Conservation (phyloP, 176 grass and related monocot genomes). For the Sorghum bicolor region Sorghum_bicolor_NCBIv3 NC_012874.2:4024001-4024500, state of each 20-base stretch:
- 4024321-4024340: not conserved
- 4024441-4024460: slow-evolving; percentile 9
- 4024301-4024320: not conserved
- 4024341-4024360: not conserved
- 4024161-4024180: slow-evolving; percentile 33
- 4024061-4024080: not conserved
- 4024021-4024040: slow-evolving; percentile 35
- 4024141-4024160: slow-evolving; percentile 44
- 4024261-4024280: not conserved
- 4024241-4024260: slow-evolving; percentile 13
- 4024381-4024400: not conserved
- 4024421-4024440: not conserved
- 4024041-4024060: not conserved
- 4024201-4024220: slow-evolving; percentile 49
- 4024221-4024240: slow-evolving; percentile 30
- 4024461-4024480: not conserved
- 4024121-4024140: not conserved
- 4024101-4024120: not conserved
- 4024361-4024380: too few species aligned
- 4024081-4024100: not conserved
- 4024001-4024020: slow-evolving; percentile 24
- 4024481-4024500: not conserved
- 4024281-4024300: not conserved
- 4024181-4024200: slow-evolving; percentile 50
- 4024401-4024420: not conserved